phyloP scores from a whole-genome alignment of 106 monocot species.

The Amphibolis antarctica region DNA sequence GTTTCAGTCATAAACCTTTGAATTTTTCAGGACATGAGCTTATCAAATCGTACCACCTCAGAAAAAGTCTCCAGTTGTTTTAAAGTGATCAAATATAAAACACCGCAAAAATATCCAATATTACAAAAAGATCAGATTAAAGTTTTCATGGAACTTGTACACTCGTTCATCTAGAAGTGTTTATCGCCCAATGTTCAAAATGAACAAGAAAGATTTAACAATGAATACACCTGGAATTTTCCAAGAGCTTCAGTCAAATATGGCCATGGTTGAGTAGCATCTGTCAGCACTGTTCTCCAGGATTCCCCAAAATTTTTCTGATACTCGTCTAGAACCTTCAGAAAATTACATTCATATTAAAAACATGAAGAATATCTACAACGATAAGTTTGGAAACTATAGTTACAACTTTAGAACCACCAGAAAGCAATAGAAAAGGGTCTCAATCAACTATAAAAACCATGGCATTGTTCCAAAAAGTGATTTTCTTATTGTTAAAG shows the following conservation, averaged over 20 bases:
- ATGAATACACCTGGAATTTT: constrained; percentile 48
- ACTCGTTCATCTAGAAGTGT: neutral
- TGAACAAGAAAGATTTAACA: neutral
- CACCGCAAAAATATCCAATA: neutral
- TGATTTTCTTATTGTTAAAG: too few species aligned
- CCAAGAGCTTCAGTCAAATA: constrained; percentile 41
- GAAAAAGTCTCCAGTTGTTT: too few species aligned
- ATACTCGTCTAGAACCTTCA: constrained; percentile 59
- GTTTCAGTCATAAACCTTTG: too few species aligned
- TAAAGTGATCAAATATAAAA: neutral
- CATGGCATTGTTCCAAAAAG: too few species aligned
- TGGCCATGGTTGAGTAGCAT: constrained; percentile 47
- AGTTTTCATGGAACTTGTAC: neutral
- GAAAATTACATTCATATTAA: neutral
- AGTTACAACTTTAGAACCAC: too few species aligned
- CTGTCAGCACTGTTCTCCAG: constrained; percentile 44
- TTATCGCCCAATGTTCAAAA: neutral
- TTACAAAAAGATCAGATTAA: neutral
- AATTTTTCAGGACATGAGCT: too few species aligned
- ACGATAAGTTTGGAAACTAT: neutral
- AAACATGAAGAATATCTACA: neutral
- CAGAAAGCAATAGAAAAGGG: too few species aligned
- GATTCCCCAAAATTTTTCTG: constrained; percentile 60
- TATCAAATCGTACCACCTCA: too few species aligned
- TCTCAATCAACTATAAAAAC: too few species aligned